Evolutionary conservation across 140 eudicot genomes (phyloP), one percentile per base, ranked within the genome.

Genomic region (Erigeron philadelphicus): DNA sequence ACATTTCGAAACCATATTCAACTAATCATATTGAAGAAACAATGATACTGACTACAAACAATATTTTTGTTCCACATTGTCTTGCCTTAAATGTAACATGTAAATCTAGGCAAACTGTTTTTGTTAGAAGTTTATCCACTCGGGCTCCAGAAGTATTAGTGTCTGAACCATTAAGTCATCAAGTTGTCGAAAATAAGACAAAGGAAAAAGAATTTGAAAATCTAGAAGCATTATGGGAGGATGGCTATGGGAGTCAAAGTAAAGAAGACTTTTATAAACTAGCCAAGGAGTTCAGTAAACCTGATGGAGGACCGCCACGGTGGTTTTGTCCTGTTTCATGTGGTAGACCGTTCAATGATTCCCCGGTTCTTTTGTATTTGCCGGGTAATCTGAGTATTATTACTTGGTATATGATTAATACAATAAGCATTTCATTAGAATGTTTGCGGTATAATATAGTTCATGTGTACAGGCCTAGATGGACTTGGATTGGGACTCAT

Each of bases 291-390:
- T 55, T 81, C 66, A 72, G 70, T 4, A 75, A 53, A 40, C 66
- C 81, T 0, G 96, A 82, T 61, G 89, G 81, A 35, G 90, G 92
- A 12, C 93, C 92, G 1, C 83, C 85, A 13, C 79, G 87, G 59
- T 88, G 96, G 96, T 85, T 88, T 81, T 85, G 84, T 75, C 96
- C 96, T 0, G 13, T 85, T 25, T 82, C 82, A 41, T 81, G 84
- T 47, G 89, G 86, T 31, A 44, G 75, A 31, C 90, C 88, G 11
- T 57, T 85, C 18, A 58, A 77, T 46, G 75, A 82, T 77, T 83
- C 93, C 0, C 96, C 93, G 0, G 16, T 88, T 73, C 93, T 88
- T 71, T 72, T 88, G 53, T 88, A 68, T 63, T 73, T 88, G 52
- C 93, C 96, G 9, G 96, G 96, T 88, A 69, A 76, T 67, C 38